A percentile compares a stretch with the other conserved stretches of the same genome.
These are phyloP conservation scores for Recurvomyces mirabilis DNA, from an alignment of 495 filamentous ascomycete genomes.

Conservation along the genomic window DNA sequence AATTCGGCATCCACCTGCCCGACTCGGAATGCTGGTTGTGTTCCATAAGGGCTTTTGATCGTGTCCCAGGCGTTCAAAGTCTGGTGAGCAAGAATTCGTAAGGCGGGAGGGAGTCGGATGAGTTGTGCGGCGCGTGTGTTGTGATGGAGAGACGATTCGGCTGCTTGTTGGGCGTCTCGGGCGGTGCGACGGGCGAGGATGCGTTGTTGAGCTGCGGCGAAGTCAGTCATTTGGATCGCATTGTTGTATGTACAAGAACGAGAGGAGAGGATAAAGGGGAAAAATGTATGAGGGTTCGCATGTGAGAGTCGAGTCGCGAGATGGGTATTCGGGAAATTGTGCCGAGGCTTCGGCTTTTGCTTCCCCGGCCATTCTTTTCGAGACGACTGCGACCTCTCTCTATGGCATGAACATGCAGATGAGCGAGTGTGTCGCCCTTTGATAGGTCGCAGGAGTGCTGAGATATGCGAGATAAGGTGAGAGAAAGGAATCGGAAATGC, in stretches of 20 bases:
- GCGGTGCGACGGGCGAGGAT: constrained; percentile 64
- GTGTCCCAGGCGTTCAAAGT: constrained; percentile 53
- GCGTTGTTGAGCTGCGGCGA: constrained; percentile 75
- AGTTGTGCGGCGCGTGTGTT: constrained; percentile 41
- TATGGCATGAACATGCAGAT: no score
- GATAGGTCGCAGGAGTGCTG: no score
- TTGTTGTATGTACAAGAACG: neutral
- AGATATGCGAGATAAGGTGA: no score
- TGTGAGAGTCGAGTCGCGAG: neutral
- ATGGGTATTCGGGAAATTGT: no score
- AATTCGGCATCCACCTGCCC: constrained; percentile 95
- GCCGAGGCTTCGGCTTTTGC: no score
- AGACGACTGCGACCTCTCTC: no score
- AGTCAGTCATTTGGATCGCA: constrained; percentile 41
- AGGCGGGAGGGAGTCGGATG: constrained; percentile 47
- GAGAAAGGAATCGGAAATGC: no score
- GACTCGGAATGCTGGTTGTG: constrained; percentile 77
- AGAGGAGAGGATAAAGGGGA: neutral
- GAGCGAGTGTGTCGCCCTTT: no score
- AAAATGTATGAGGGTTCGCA: neutral
- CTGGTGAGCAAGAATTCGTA: constrained; percentile 51
- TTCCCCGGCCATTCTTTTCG: no score
- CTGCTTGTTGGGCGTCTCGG: constrained; percentile 56
- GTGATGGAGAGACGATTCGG: constrained; percentile 44
- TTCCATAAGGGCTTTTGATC: constrained; percentile 65